Evolutionary conservation across 2,329 filamentous ascomycete species (phyloP), one percentile per base, ranked within the genome.

Genomic region (Leptodontidium sp.): DNA sequence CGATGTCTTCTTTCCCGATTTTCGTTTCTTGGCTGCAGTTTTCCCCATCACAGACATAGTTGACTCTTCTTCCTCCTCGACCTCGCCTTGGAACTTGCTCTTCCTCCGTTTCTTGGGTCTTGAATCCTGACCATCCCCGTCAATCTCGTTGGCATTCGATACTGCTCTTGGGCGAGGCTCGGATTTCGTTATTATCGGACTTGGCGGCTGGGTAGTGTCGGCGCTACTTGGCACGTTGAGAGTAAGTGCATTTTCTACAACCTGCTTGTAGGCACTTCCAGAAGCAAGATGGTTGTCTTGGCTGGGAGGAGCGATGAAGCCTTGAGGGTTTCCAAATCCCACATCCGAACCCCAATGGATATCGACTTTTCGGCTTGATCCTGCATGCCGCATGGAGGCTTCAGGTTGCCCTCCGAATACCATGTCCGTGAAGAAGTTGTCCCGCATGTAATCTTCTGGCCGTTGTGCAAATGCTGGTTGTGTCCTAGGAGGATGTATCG

Each of bases 271-370:
- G 43, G 84, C 82, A 69, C 85, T 83, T 47, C 87, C 84, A 40
- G 89, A 79, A 14, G 85, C 84, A 68, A 90, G 88, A 40, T 83
- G 82, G 2, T 87, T 87, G 47, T 90, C 88, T 72, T 87, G 84
- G 68, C 84, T 80, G 7, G 85, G 82, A 11, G 83, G 82, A 0
- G 89, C 86, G 7, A 87, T 80, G 74, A 90, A 93, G n/a, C 84
- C 85, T 73, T 87, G 86, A 6, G 83, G 77, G 26, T 80, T 79
- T 70, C 81, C 84, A 76, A 93, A 93, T 67, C 83, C 87, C n/a
- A 84, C 78, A 78, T 93, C 91, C 0, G 91, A 91, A 11, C 91
- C 91, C 86, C 88, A 93, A 70, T 87, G 86, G 55, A 91, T 82
- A 49, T 78, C 77, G 14, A 71, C 70, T 64, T 86, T 83, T 24